Evolutionary conservation across 257 asterid species (phyloP), one percentile per base, ranked within the genome.

Genomic region (Scutellaria barbata): DNA sequence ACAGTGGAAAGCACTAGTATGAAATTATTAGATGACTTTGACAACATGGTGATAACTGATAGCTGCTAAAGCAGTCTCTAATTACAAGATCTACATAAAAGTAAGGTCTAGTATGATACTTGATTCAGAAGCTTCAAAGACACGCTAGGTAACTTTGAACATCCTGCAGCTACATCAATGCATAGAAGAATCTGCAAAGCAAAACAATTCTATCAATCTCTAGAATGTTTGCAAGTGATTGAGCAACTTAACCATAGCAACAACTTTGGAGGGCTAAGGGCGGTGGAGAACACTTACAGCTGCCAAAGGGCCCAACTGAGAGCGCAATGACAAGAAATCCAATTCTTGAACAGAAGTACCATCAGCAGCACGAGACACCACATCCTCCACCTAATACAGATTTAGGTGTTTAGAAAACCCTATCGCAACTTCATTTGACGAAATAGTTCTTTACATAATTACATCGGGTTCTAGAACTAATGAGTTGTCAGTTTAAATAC

Each of bases 291-390:
- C 78, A 77, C 95, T 69, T 84, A 91, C 99, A 66, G 96, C 95
- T 66, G 96, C 91, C 86, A 91, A 85, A 82, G 96, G 88, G 55
- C 97, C 97, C 87, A 94, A 81, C 80, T 91, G 96, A 72, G 95
- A 85, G 72, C 86, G 88, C 85, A 89, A 82, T 50, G 96, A 84
- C 54, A 87, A 74, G 71, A 91, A 85, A 79, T 94, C 95, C 84
- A 91, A 74, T 55, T 91, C 95, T 68, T 89, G 97, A 79, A 79
- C 83, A 68, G 90, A 85, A 76, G 84, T 79, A 65, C 86, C 91
- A 75, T 89, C 99, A 73, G 88, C 96, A 82, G 97, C 96, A 46
- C 94, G 93, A 37, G 94, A 85, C 61, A 88, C 92, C 55, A 89
- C 95, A 79, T 89, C 89, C 77, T 91, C 97, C 85, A 89, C 94